Base-by-base conservation (phyloP, 805 yeast species). In the Ogataea degrootiae region DNA sequence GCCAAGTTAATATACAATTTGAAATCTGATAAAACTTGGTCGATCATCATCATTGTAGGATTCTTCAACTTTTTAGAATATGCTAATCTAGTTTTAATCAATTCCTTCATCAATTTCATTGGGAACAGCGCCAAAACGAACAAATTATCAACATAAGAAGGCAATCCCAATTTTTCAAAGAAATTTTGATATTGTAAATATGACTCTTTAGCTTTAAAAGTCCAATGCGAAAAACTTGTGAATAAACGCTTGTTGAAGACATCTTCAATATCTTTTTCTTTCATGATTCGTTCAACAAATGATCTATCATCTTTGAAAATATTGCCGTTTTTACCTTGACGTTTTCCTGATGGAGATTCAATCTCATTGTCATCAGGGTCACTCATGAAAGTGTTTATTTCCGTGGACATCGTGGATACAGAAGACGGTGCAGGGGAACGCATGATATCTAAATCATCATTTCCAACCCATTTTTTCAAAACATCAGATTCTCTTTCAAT, bases 11-110 rank as follows among this genome's bases (percentile, higher is more conserved):
- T 78, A 61, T 88, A 89, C 2, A 83, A 76, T 55, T 83, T 83
- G 62, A 92, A 85, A 62, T 89, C 96, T 41, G 81, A 90, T 51
- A 92, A 78, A 77, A 89, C 85, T 67, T 92, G 97, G 65, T 94
- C 99, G 56, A 94, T 87, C 83, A 89, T 87, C 90, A 89, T 86
- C 82, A 91, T 80, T 0, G 97, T 90, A 1, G 97, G 96, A 57
- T 85, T 86, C 44, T 77, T 80, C 42, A 92, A 68, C 59, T 85
- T 85, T 62, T 78, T 74, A 2, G 97, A 96, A 62, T 87, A 90
- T 1, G 75, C 71, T 40, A 92, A 70, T 54, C 97, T 76, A 38
- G 87, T 77, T 34, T 76, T 75, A 39, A 91, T 84, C 44, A 88
- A 77, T 57, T 88, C 96, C 58, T 83, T 85, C 57, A 90, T 83